A percentile compares a stretch with the other conserved stretches of the same genome.
These are phyloP conservation scores for Ogataea parapolymorpha DNA, from an alignment of 805 yeast genomes.

Conservation along the genomic window DNA sequence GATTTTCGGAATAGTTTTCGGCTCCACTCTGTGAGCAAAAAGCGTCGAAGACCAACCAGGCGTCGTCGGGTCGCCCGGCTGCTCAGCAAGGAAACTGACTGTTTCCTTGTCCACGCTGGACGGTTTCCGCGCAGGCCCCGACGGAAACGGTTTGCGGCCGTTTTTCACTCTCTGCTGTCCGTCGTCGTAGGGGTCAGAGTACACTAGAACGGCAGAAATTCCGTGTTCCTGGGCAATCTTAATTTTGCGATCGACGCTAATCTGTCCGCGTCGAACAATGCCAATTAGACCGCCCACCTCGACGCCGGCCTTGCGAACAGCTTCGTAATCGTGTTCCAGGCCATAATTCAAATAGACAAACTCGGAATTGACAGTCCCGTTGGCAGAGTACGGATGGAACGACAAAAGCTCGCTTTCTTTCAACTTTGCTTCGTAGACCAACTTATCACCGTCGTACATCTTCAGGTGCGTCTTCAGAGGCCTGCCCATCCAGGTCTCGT, in stretches of 20 bases:
- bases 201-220: constrained; percentile 58
- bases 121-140: constrained; percentile 65
- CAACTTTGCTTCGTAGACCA: constrained; percentile 46
- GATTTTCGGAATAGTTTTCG: constrained; percentile 45
- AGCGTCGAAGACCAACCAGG: constrained; percentile 63
- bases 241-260: constrained; percentile 55
- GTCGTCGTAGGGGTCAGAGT: constrained; percentile 60
- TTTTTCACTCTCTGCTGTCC: constrained; percentile 49
- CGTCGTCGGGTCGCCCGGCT: constrained; percentile 78
- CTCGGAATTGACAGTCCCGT: constrained; percentile 54
- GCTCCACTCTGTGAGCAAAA: constrained; percentile 38
- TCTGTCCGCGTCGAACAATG: constrained; percentile 48
- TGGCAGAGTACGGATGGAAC: constrained; percentile 62
- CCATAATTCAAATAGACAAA: constrained; percentile 65
- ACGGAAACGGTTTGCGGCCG: constrained; percentile 57
- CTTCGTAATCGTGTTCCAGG: constrained; percentile 48
- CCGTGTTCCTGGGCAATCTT: constrained; percentile 60
- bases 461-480: constrained; percentile 46
- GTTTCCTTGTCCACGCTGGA: constrained; percentile 61
- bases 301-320: constrained; percentile 38
- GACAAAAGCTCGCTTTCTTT: constrained; percentile 43
- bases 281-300: constrained; percentile 55
- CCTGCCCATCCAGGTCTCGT: constrained; percentile 52
- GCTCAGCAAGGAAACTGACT: constrained; percentile 51
- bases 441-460: constrained; percentile 33